Percentiles rank a stretch among this genome's conserved stretches.
Conservation (phyloP, 495 filamentous ascomycete genomes). For the Aspergillus kassunensis region DNA sequence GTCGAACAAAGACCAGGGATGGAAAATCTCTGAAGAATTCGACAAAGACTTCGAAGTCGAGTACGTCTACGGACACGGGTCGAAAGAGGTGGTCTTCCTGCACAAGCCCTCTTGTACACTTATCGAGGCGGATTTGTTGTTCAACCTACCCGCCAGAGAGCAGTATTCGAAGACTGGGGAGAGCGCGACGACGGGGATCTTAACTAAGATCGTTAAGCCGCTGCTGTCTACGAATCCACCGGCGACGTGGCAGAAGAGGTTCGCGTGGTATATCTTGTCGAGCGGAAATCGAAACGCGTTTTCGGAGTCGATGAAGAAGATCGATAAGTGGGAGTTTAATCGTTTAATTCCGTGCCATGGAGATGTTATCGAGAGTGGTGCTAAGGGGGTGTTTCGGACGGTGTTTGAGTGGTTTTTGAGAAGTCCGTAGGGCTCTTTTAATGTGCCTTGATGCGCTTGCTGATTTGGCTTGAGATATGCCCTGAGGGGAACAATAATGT, state of each 20-base stretch:
- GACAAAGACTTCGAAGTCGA: conserved; percentile 83
- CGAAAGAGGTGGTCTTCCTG: conserved; percentile 82
- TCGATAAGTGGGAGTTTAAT: conserved; percentile 80
- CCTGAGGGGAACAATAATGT: no score
- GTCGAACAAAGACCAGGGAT: conserved; percentile 45
- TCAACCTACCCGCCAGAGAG: conserved; percentile 85
- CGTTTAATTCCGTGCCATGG: conserved; percentile 91
- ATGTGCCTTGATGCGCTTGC: no score
- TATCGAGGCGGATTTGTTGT: conserved; percentile 89
- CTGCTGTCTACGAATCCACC: conserved; percentile 54
- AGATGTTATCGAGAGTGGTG: conserved; percentile 76
- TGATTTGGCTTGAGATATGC: no score
- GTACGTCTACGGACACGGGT: conserved; percentile 73
- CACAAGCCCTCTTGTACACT: conserved; percentile 77
- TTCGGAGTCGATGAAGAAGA: conserved; percentile 60
- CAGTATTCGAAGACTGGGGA: conserved; percentile 70
- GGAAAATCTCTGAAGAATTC: conserved; percentile 66
- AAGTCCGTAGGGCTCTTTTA: no score
- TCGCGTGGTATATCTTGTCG: conserved; percentile 76
- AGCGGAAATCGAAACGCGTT: conserved; percentile 61
- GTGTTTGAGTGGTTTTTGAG: conserved; percentile 80
- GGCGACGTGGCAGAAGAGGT: conserved; percentile 71
- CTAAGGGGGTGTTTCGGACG: conserved; percentile 72
- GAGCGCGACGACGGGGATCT: conserved; percentile 49
- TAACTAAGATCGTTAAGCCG: conserved; percentile 58